Percentiles rank a stretch among this genome's conserved stretches.
Evolutionary conservation across 352 stramenopile genomes (phyloP).

Genomic region (Phytophthora agathidicida): DNA sequence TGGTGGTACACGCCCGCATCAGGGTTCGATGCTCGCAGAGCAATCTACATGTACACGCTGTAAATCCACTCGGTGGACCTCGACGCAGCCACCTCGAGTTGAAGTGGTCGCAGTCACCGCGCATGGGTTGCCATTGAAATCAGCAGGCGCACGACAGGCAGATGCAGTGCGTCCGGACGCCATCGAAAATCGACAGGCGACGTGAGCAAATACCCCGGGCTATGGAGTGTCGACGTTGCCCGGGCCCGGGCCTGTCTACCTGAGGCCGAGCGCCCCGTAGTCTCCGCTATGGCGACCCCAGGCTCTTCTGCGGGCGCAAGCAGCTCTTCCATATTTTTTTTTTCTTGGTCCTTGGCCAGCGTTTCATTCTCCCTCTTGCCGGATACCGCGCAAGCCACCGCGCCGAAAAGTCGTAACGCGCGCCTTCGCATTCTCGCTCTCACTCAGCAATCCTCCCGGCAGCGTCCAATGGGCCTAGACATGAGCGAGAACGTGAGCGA

Average conservation of each 20-base stretch:
- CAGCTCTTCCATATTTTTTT: constrained; percentile 38
- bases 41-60: no score
- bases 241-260: constrained; percentile 27
- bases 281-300: constrained; percentile 8
- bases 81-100: background rate
- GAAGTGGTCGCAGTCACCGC: background rate
- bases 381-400: background rate
- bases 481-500: constrained; percentile 42
- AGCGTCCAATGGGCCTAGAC: constrained; percentile 35
- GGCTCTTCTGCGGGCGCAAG: constrained; percentile 14
- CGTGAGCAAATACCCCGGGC: constrained; percentile 6
- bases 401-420: constrained; percentile 11
- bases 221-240: constrained; percentile 11
- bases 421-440: constrained; percentile 13
- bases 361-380: constrained; percentile 30
- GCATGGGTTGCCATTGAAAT: no score
- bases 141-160: constrained; percentile 5
- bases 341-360: constrained; percentile 11
- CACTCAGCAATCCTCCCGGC: no score
- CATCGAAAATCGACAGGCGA: constrained; percentile 33
- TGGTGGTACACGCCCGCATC: background rate
- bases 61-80: background rate
- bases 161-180: background rate
- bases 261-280: no score
- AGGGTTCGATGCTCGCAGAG: no score